A percentile compares a stretch with the other conserved stretches of the same genome.
Evolutionary conservation across 352 stramenopile genomes (phyloP).

Genomic region (Phytopythium sindhum): DNA sequence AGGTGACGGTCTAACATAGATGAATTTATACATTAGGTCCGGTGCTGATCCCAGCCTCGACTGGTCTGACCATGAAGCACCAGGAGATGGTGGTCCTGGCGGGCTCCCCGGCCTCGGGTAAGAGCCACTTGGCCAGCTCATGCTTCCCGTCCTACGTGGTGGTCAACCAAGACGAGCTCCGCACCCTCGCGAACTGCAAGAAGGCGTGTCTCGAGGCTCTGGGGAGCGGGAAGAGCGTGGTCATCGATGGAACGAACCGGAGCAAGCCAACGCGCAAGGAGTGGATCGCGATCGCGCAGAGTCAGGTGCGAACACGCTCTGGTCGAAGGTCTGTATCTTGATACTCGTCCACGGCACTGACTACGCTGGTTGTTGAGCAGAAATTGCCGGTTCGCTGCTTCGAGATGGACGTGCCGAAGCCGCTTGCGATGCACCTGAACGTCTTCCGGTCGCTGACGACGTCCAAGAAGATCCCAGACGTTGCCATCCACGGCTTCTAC

Average conservation of each 20-base stretch:
- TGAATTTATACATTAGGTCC: constrained; percentile 11
- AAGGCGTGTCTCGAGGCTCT: constrained; percentile 55
- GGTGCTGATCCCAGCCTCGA: constrained; percentile 21
- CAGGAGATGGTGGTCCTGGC: constrained; percentile 75
- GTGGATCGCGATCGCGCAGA: constrained; percentile 68
- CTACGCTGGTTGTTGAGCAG: constrained; percentile 13
- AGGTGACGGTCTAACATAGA: not conserved
- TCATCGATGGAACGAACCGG: constrained; percentile 87
- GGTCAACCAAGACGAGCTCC: constrained; percentile 86
- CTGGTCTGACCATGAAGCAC: constrained; percentile 19
- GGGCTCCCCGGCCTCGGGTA: constrained; percentile 70
- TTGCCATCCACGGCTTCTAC: constrained; percentile 88
- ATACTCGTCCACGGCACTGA: not conserved
- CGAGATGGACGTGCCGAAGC: constrained; percentile 73
- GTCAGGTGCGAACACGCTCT: constrained; percentile 34
- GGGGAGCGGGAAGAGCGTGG: constrained; percentile 57
- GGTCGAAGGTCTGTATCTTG: not conserved
- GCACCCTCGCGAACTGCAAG: constrained; percentile 75
- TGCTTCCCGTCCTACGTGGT: constrained; percentile 50
- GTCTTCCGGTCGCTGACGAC: constrained; percentile 72
- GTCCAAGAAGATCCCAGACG: constrained; percentile 73
- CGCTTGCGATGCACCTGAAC: constrained; percentile 84
- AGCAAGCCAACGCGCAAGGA: constrained; percentile 54
- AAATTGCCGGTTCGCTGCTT: constrained; percentile 67
- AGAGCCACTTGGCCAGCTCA: constrained; percentile 56